Base-by-base conservation (phyloP, 768 basidiomycete genomes). In the Cytidiella melzeri region DNA sequence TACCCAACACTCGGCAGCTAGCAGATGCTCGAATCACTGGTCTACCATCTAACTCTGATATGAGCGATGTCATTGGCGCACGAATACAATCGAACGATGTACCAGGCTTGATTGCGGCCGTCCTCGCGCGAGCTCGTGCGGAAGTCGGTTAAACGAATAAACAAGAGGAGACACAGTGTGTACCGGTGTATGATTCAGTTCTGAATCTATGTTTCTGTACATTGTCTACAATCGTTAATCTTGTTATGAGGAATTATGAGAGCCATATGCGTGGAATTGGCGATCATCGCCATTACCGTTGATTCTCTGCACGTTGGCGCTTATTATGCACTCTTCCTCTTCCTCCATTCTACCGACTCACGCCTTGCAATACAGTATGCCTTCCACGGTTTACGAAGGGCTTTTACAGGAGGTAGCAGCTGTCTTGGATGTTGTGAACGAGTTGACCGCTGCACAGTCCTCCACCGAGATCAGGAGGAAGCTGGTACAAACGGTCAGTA, bases 1-100 rank as follows among this genome's bases (percentile, higher is more conserved):
- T 79, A 19, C 83, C 87, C 3, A 84, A 85, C 55, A 85, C 84
- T 0, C 69, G 80, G 43, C 73, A 75, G 41, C 65, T 91, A 6
- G 84, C 77, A 0, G 75, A 80, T 28, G 87, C 77, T 4, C 71
- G 78, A 19, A 72, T 80, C 7, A 57, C 66, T 3, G 83, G 77
- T 2, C 51, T 80, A 2, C 47, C 47, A 7, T 45, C 48, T 2
- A 75, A 75, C 18, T 74, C 72, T 26, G 81, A 86, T 42, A 57
- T 79, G 37, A 74, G 71, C 6, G 84, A 87, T 48, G 60, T 83
- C 1, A 66, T 85, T 2, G 83, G 82, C 40, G 71, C 74, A 5
- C 77, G 83, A 62, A 68, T 87, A 1, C 79, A 79, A 49, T 71
- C 74, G 10, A 80, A 85, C 54, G 79, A 89, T 61, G 79, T 78